Base-by-base conservation (phyloP, 441 rosid genomes). In the Gossypium gossypioides region DNA sequence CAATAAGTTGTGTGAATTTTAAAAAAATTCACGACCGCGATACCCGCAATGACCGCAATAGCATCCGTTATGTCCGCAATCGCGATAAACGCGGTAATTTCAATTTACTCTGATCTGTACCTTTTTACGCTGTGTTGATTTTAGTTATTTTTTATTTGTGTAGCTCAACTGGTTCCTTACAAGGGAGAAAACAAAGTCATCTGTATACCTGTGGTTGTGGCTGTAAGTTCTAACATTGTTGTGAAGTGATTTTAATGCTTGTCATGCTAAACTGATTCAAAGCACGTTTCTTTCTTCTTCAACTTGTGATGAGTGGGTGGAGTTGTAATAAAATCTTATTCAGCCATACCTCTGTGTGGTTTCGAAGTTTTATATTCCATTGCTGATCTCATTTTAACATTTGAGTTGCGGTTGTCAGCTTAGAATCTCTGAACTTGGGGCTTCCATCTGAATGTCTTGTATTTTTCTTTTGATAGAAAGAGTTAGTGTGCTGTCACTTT, bases 121-220 rank as follows among this genome's bases (percentile, higher is more conserved):
- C 62, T 54, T 37, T 3, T 73, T 44, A 13, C 6, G 15, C 16
- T 32, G 9, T 13, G 34, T 29, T 46, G 12, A 16, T 62, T 59
- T 56, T 37, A 54, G 44, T 37, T 74, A 32, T 71, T 46, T 40
- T 75, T 2, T 69, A 56, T 25, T 77, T 70, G 51, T 84, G 86
- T 96, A 96, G 99, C 98, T 77, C 99, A 96, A 76, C 62, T 86
- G 84, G 94, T 93, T 22, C 81, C 88, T 3, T 80, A 56, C 75
- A 80, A 86, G 74, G 92, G 81, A 42, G 79, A 72, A 42, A 72
- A 78, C 74, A 87, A 83, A 79, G 56, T 96, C 56, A 77, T 84
- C 54, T 77, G 75, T 77, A 80, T 96, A 71, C 98, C 99, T 66
- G 88, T 78, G 13, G 87, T 93, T 70, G 97, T 91, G 68, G 98